These are phyloP conservation scores for Yamadazyma sp. DNA, from an alignment of 1,139 yeast species.

Conservation along the genomic window DNA sequence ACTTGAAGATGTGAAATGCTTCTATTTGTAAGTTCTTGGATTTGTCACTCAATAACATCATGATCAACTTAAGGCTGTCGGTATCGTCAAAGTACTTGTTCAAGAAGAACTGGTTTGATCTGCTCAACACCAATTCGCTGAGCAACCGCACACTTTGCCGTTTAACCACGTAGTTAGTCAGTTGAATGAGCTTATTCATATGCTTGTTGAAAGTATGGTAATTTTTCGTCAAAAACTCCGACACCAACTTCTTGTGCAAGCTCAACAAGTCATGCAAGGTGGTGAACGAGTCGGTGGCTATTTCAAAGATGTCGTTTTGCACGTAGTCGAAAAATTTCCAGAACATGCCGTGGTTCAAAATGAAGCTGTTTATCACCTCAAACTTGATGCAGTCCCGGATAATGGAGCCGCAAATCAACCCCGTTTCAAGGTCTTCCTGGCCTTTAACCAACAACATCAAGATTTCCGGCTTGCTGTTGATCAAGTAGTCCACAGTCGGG, in stretches of 20 bases:
- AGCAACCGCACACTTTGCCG: slow-evolving; percentile 84
- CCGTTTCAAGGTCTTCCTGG: slow-evolving; percentile 70
- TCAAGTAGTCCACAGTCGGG: slow-evolving; percentile 84
- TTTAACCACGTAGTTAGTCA: slow-evolving; percentile 85
- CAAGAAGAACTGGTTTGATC: slow-evolving; percentile 73
- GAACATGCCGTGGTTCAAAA: slow-evolving; percentile 54
- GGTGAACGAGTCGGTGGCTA: slow-evolving; percentile 86
- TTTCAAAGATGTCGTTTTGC: slow-evolving; percentile 75
- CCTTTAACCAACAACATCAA: slow-evolving; percentile 63
- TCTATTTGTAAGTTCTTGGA: slow-evolving; percentile 87
- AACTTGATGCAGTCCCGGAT: slow-evolving; percentile 83
- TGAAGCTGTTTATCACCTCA: slow-evolving; percentile 64
- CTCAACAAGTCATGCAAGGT: slow-evolving; percentile 72
- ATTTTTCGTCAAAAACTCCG: slow-evolving; percentile 64
- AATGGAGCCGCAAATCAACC: slow-evolving; percentile 74
- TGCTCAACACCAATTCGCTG: slow-evolving; percentile 70
- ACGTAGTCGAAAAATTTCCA: slow-evolving; percentile 87
- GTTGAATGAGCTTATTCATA: slow-evolving; percentile 69
- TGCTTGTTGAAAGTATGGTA: slow-evolving; percentile 55
- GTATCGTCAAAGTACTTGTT: slow-evolving; percentile 77
- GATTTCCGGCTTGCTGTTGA: slow-evolving; percentile 61
- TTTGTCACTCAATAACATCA: slow-evolving; percentile 84
- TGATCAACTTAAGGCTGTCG: slow-evolving; percentile 77
- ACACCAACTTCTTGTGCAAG: slow-evolving; percentile 63
- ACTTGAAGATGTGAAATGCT: slow-evolving; percentile 90